A percentile compares a stretch with the other conserved stretches of the same genome.
Conservation (phyloP, 225 moss, liverwort and hornwort genomes). For the Takakia lepidozioides region DNA sequence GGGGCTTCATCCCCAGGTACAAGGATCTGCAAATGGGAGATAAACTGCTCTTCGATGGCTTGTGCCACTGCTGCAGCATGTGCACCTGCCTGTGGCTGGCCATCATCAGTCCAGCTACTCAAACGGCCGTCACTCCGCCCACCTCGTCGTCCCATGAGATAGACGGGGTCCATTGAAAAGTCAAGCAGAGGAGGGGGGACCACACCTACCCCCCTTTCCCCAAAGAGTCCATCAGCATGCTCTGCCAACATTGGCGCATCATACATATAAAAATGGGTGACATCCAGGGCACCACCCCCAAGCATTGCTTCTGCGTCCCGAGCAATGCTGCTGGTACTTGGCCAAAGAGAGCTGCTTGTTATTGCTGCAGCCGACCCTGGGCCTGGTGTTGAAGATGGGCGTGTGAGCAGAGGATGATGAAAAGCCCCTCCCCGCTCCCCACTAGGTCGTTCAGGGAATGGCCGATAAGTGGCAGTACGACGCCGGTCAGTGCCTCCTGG, state of each 20-base stretch:
- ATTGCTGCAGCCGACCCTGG: slow-evolving; percentile 52
- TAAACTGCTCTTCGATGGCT: slow-evolving; percentile 91
- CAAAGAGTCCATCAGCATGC: slow-evolving; percentile 73
- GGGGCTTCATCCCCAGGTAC: slow-evolving; percentile 47
- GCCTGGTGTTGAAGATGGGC: slow-evolving; percentile 62
- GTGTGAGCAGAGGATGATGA: slow-evolving; percentile 87
- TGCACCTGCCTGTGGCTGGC: slow-evolving; percentile 91
- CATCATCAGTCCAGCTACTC: slow-evolving; percentile 98
- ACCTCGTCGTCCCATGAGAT: slow-evolving; percentile 83
- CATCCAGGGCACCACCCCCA: slow-evolving; percentile 78
- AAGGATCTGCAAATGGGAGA: slow-evolving; percentile 67
- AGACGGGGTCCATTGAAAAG: slow-evolving; percentile 86
- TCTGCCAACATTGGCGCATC: slow-evolving; percentile 72
- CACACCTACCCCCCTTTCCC: slow-evolving; percentile 74
- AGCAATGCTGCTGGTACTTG: slow-evolving; percentile 68
- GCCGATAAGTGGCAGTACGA: slow-evolving; percentile 56
- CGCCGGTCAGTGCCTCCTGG: slow-evolving; percentile 74
- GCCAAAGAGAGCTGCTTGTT: slow-evolving; percentile 67
- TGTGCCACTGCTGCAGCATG: slow-evolving; percentile 91
- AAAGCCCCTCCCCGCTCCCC: slow-evolving; percentile 77
- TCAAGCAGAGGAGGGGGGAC: slow-evolving; percentile 86
- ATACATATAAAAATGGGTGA: slow-evolving; percentile 97
- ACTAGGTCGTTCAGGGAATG: slow-evolving; percentile 73
- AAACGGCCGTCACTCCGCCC: slow-evolving; percentile 74
- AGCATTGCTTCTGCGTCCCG: slow-evolving; percentile 89